Evolutionary conservation across 129 eudicot species (phyloP), one percentile per base, ranked within the genome.

Genomic region (Lactuca saligna): DNA sequence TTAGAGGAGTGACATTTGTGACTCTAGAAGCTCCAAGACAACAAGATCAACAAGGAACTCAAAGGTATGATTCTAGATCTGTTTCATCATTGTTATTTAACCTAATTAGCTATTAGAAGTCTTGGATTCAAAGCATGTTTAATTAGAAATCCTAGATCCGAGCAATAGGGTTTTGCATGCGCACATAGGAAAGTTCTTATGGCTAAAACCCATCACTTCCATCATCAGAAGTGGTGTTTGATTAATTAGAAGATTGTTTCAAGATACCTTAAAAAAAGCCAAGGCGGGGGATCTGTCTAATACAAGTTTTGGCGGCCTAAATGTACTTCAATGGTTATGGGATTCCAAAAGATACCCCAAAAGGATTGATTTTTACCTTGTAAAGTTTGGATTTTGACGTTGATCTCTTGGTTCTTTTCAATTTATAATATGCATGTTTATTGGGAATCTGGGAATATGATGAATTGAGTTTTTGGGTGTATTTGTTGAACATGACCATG

Each of bases 271-370:
- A 0, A 83, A 81, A 70, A 85, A 88, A 31, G 95, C 95, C 11
- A 88, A 85, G 74, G 78, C 84, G 11, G 95, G 95, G 71, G 95
- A 88, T 77, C 57, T 84, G 12, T 70, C 82, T 69, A 20, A 20
- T 88, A 91, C 95, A 88, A 63, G 86, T 88, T 16, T 64, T 88
- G 65, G 86, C 85, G 17, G 79, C 84, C 39, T 91, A 84, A 91
- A 88, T 88, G 95, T 88, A 88, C 58, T 70, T 8, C 38, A 77
- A 71, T 72, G 95, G 95, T 14, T 88, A 88, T 82, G 95, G 95
- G 68, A 83, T 87, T 32, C 76, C 85, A 49, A 68, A 65, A 70
- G 90, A 87, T 84, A 75, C 81, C 64, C 91, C 0, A 88, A 31
- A 84, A 84, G 88, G 95, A 84, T 66, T 48, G 50, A 35, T 41